Conservation (phyloP, 2,329 filamentous ascomycete genomes). For the Phialophora verrucosa region DNA sequence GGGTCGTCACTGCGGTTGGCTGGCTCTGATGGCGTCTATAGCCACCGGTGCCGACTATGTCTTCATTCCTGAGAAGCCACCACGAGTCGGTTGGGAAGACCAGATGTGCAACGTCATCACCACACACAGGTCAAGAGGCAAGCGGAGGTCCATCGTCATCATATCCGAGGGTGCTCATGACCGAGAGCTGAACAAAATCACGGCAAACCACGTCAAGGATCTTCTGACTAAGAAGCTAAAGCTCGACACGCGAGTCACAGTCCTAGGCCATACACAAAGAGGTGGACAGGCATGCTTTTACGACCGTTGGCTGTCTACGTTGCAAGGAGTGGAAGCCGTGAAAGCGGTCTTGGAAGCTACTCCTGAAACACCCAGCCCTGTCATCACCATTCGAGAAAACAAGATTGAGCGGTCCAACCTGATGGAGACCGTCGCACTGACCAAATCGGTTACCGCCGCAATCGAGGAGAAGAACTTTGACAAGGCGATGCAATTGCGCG, state of each 20-base stretch:
- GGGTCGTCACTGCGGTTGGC: constrained; percentile 97
- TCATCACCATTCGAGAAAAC: constrained; percentile 97
- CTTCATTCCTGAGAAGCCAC: constrained; percentile 94
- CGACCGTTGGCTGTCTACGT: constrained; percentile 87
- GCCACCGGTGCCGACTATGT: constrained; percentile 95
- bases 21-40: constrained; percentile 94
- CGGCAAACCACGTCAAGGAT: constrained; percentile 79
- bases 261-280: constrained; percentile 94
- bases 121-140: constrained; percentile 82
- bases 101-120: constrained; percentile 82
- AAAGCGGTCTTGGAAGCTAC: constrained; percentile 88
- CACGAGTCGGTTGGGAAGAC: constrained; percentile 82
- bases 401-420: constrained; percentile 91
- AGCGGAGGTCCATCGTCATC: constrained; percentile 97
- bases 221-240: constrained; percentile 81
- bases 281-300: constrained; percentile 92
- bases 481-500: constrained; percentile 82
- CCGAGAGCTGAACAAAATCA: constrained; percentile 80
- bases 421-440: constrained; percentile 85
- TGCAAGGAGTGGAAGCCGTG: constrained; percentile 94
- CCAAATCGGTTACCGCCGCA: constrained; percentile 79
- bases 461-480: constrained; percentile 87
- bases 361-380: constrained; percentile 86
- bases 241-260: constrained; percentile 92
- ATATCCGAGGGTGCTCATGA: constrained; percentile 95